phyloP scores from a whole-genome alignment of 345 rosid genomes.

The Brassica juncea region DNA sequence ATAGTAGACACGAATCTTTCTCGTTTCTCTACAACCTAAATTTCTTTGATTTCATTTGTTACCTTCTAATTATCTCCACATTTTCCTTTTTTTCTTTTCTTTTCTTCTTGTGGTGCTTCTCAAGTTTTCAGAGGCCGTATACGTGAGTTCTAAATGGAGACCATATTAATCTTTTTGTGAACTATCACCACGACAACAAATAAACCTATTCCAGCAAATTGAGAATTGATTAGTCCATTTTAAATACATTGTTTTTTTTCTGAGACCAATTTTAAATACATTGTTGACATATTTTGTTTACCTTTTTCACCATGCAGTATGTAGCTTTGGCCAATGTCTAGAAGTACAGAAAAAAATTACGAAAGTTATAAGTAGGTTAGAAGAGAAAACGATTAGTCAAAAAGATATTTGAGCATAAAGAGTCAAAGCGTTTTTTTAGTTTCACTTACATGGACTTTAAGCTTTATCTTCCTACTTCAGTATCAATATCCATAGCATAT shows the following conservation, averaged over 20 bases:
- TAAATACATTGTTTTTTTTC: not conserved
- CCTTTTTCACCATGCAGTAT: not conserved
- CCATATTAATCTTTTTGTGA: not conserved
- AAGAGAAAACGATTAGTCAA: not conserved
- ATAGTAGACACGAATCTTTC: not conserved
- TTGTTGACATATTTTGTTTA: not conserved
- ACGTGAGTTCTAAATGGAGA: not conserved
- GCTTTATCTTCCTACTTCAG: too few relatives aligned
- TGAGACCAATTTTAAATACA: too few relatives aligned
- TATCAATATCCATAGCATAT: not conserved
- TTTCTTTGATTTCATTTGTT: not conserved
- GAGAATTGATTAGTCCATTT: not conserved
- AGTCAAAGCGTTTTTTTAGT: too few relatives aligned
- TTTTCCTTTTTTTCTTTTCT: too few relatives aligned
- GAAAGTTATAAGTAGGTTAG: not conserved
- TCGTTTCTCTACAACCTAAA: too few relatives aligned
- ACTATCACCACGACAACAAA: not conserved
- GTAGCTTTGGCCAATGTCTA: too few relatives aligned
- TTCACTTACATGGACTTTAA: too few relatives aligned
- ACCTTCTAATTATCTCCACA: too few relatives aligned
- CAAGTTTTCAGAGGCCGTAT: too few relatives aligned
- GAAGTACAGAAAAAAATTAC: too few relatives aligned
- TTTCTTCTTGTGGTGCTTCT: too few relatives aligned
- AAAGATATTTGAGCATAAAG: not conserved
- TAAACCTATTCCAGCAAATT: not conserved